These are phyloP conservation scores for Camellia lanceoleosa DNA, from an alignment of 148 eudicot species.

Conservation along the genomic window DNA sequence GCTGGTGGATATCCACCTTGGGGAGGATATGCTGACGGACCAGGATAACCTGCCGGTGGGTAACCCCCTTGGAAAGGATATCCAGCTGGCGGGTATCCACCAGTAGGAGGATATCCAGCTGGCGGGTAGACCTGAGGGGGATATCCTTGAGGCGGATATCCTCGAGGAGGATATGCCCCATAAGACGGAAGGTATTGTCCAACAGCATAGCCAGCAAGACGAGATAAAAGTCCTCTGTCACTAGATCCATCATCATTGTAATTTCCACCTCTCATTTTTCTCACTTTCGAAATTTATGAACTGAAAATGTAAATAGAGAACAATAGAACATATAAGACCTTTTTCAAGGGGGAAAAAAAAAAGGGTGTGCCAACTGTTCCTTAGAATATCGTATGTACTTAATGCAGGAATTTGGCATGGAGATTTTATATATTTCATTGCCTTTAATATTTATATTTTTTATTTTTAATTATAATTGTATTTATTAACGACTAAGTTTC, in stretches of 20 bases:
- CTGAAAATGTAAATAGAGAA: conserved; percentile 2
- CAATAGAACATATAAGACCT: not conserved
- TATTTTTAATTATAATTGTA: no score
- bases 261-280: conserved; percentile 37
- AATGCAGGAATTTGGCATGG: no score
- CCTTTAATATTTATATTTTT: no score
- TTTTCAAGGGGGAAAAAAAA: no score
- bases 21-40: conserved; percentile 36
- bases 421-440: no score
- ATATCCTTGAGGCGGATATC: conserved; percentile 9
- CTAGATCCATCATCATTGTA: conserved; percentile 17
- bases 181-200: conserved; percentile 15
- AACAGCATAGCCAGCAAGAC: conserved; percentile 38
- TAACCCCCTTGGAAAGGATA: conserved; percentile 45
- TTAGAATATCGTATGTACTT: no score
- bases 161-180: conserved; percentile 32
- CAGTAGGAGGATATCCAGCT: conserved; percentile 30
- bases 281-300: conserved; percentile 17
- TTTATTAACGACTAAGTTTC: no score
- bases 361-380: no score
- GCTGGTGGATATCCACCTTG: conserved; percentile 46
- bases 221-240: conserved; percentile 44
- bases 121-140: conserved; percentile 21
- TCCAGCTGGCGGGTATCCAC: conserved; percentile 44
- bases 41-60: conserved; percentile 30